Evolutionary conservation across 2,329 filamentous ascomycete genomes (phyloP).

Genomic region (Fusarium coffeatum): DNA sequence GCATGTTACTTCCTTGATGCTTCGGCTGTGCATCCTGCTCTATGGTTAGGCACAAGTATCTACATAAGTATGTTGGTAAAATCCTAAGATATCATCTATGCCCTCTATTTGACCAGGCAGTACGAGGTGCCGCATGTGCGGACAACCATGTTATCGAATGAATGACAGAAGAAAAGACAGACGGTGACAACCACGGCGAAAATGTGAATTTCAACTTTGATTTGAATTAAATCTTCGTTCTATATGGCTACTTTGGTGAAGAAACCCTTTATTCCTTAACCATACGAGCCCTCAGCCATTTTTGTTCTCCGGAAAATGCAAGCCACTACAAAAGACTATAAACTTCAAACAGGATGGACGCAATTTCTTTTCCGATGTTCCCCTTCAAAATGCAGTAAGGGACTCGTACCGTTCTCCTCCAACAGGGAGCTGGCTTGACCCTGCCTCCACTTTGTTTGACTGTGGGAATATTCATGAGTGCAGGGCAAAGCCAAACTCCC

Average conservation of each 20-base stretch:
- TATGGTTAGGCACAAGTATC: no score
- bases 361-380: constrained; percentile 26
- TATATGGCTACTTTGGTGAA: constrained; percentile 13
- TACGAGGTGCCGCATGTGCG: not conserved
- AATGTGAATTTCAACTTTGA: constrained; percentile 8
- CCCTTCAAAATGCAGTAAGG: constrained; percentile 8
- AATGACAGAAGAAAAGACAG: not conserved
- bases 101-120: not conserved
- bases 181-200: not conserved
- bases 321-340: constrained; percentile 18
- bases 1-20: not conserved
- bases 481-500: constrained; percentile 10
- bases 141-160: not conserved
- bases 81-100: not conserved
- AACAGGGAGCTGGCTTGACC: constrained; percentile 10
- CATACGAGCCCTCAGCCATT: constrained; percentile 12
- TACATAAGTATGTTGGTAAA: no score
- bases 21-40: not conserved
- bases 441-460: not conserved
- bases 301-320: constrained; percentile 26
- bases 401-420: constrained; percentile 6
- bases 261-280: not conserved
- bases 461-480: constrained; percentile 5
- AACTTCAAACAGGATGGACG: constrained; percentile 14
- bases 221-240: constrained; percentile 20